These are phyloP conservation scores for Begonia peltatifolia DNA, from an alignment of 306 rosid species.

Conservation along the genomic window DNA sequence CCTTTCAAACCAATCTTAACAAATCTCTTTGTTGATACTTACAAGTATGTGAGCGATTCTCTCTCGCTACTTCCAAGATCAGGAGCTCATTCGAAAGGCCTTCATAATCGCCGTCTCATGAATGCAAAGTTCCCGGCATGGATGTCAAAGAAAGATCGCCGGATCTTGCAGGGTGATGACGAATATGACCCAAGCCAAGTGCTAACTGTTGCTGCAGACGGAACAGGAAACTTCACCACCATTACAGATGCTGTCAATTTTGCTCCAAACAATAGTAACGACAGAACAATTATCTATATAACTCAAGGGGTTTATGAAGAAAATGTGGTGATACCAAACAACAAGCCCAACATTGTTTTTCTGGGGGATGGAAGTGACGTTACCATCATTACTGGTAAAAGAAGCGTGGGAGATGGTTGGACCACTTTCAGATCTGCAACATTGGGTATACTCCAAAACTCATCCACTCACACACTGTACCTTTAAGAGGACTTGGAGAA, in stretches of 20 bases:
- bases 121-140: conserved; percentile 16
- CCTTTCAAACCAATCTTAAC: conserved; percentile 39
- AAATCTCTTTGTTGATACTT: conserved; percentile 28
- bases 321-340: conserved; percentile 55
- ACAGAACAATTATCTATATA: conserved; percentile 44
- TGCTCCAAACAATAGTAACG: conserved; percentile 51
- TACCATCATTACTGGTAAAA: conserved; percentile 44
- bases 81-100: conserved; percentile 10
- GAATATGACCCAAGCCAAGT: conserved; percentile 26
- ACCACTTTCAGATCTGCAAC: conserved; percentile 81
- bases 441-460: conserved; percentile 22
- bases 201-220: conserved; percentile 54
- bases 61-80: conserved; percentile 41
- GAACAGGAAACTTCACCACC: conserved; percentile 55
- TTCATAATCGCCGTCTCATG: conserved; percentile 31
- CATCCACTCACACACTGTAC: too few relatives aligned
- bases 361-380: conserved; percentile 64
- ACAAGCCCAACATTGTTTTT: conserved; percentile 53
- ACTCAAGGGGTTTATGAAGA: conserved; percentile 48
- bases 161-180: conserved; percentile 20
- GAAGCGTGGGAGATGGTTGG: conserved; percentile 47
- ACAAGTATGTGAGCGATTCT: conserved; percentile 52
- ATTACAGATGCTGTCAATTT: conserved; percentile 48
- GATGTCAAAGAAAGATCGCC: conserved; percentile 20
- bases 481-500: too few relatives aligned